These are phyloP conservation scores for Mycena citricolor DNA, from an alignment of 1,284 basidiomycete genomes.

Conservation along the genomic window DNA sequence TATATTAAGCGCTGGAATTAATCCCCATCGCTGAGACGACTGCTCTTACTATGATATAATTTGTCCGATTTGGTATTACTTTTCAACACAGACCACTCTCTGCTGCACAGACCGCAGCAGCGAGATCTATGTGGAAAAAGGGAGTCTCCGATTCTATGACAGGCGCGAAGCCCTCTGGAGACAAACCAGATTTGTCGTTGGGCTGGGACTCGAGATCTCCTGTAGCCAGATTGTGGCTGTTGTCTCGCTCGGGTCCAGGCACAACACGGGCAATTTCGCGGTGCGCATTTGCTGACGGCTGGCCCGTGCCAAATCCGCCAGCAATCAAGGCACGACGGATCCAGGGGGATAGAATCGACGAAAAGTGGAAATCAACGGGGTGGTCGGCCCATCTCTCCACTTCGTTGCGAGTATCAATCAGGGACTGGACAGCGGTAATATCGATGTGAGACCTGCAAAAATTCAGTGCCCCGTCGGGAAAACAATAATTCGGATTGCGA, in stretches of 20 bases:
- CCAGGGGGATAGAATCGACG: slow-evolving; percentile 90
- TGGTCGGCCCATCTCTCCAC: slow-evolving; percentile 86
- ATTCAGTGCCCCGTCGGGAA: slow-evolving; percentile 1
- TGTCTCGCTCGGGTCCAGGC: too few relatives aligned
- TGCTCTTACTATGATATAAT: too few relatives aligned
- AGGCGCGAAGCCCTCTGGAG: slow-evolving; percentile 31
- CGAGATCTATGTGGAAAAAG: slow-evolving; percentile 86
- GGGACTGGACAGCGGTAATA: slow-evolving; percentile 86
- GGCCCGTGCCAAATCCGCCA: slow-evolving; percentile 79
- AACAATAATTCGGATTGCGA: slow-evolving; percentile 16
- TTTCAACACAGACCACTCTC: too few relatives aligned
- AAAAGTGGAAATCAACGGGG: slow-evolving; percentile 89
- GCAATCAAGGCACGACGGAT: slow-evolving; percentile 87
- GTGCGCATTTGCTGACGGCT: slow-evolving; percentile 40
- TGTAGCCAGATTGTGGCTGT: slow-evolving; percentile 45
- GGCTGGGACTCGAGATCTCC: too few relatives aligned
- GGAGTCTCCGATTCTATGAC: slow-evolving; percentile 65
- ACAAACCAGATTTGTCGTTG: slow-evolving; percentile 7
- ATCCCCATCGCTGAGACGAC: too few relatives aligned
- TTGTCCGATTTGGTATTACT: too few relatives aligned
- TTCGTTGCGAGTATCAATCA: slow-evolving; percentile 86
- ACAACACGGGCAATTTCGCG: slow-evolving; percentile 77
- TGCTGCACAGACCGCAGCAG: slow-evolving; percentile 71
- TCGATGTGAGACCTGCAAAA: slow-evolving; percentile 68
- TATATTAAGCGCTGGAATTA: too few relatives aligned